These are phyloP conservation scores for Ophiocordyceps robertsii DNA, from an alignment of 2,329 filamentous ascomycete genomes.

Conservation along the genomic window DNA sequence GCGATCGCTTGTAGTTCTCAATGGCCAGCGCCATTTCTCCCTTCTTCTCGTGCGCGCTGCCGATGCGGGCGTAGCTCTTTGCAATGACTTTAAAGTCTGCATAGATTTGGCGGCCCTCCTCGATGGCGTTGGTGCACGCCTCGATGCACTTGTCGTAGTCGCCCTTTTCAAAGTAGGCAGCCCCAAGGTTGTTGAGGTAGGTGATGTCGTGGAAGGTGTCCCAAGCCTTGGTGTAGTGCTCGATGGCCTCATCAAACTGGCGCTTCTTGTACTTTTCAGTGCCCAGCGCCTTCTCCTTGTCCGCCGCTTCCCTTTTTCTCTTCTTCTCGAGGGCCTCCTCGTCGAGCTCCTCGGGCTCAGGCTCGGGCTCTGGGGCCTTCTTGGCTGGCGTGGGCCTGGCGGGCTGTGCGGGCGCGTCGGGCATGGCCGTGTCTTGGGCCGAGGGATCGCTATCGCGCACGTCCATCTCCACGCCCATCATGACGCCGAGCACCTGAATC, in stretches of 20 bases:
- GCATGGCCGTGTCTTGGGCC: conserved; percentile 57
- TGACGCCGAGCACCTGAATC: conserved; percentile 83
- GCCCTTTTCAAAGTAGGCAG: conserved; percentile 91
- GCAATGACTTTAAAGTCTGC: conserved; percentile 98
- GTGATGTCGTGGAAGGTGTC: conserved; percentile 91
- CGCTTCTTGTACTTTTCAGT: conserved; percentile 98
- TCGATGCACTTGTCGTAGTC: conserved; percentile 83
- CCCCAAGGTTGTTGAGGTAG: conserved; percentile 92
- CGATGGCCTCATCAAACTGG: conserved; percentile 87
- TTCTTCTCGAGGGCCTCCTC: conserved; percentile 75
- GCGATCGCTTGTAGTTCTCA: conserved; percentile 80
- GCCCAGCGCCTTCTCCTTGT: conserved; percentile 86
- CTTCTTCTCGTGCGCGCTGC: conserved; percentile 82
- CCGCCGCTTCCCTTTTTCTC: conserved; percentile 83
- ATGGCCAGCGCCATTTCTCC: conserved; percentile 70
- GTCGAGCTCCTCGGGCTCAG: conserved; percentile 56
- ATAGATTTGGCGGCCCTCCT: conserved; percentile 77
- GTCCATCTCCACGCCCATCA: conserved; percentile 87
- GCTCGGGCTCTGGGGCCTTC: conserved; percentile 41
- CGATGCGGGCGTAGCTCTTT: conserved; percentile 95
- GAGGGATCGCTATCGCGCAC: conserved; percentile 24
- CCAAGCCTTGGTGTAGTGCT: conserved; percentile 92
- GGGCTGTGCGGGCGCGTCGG: conserved; percentile 40
- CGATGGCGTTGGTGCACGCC: conserved; percentile 73
- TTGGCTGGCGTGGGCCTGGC: conserved; percentile 32